Conservation (phyloP, 2,329 filamentous ascomycete genomes). For the Blastomyces parvus region DNA sequence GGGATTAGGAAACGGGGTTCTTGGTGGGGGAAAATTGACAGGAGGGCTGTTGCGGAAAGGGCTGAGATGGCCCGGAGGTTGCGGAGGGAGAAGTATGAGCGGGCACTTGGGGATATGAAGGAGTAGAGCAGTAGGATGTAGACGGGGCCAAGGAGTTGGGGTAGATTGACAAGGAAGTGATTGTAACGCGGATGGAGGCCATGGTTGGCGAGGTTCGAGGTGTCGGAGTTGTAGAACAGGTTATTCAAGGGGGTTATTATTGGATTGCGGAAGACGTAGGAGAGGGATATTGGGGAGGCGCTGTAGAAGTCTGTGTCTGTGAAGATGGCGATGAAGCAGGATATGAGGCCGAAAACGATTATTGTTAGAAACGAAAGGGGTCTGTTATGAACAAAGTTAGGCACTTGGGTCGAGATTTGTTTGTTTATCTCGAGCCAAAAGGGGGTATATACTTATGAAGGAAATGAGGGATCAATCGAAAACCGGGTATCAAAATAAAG, state of each 20-base stretch:
- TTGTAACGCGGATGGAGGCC: conserved; percentile 72
- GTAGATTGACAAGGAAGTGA: conserved; percentile 61
- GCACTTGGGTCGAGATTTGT: background rate
- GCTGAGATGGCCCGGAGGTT: conserved; percentile 37
- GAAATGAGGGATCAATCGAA: conserved; percentile 79
- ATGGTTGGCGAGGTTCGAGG: conserved; percentile 62
- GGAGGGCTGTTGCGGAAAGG: conserved; percentile 34
- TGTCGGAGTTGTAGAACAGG: conserved; percentile 61
- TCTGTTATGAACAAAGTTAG: conserved; percentile 28
- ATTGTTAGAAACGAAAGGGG: conserved; percentile 54
- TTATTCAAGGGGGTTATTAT: conserved; percentile 72
- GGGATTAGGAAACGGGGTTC: conserved; percentile 46
- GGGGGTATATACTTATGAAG: conserved; percentile 55
- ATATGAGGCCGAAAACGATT: conserved; percentile 54
- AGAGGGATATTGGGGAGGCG: conserved; percentile 27
- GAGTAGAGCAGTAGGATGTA: conserved; percentile 42
- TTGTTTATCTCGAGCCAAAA: background rate
- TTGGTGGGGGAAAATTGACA: conserved; percentile 43
- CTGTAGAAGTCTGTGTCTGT: conserved; percentile 79
- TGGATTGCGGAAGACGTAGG: conserved; percentile 45
- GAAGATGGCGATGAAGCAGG: conserved; percentile 62
- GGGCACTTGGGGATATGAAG: conserved; percentile 33
- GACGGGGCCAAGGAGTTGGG: conserved; percentile 63
- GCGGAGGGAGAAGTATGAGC: conserved; percentile 26
- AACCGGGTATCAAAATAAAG: conserved; percentile 73